Base-by-base conservation (phyloP, 192 early-diverging fungal genomes). In the Backusella tuberculispora region DNA sequence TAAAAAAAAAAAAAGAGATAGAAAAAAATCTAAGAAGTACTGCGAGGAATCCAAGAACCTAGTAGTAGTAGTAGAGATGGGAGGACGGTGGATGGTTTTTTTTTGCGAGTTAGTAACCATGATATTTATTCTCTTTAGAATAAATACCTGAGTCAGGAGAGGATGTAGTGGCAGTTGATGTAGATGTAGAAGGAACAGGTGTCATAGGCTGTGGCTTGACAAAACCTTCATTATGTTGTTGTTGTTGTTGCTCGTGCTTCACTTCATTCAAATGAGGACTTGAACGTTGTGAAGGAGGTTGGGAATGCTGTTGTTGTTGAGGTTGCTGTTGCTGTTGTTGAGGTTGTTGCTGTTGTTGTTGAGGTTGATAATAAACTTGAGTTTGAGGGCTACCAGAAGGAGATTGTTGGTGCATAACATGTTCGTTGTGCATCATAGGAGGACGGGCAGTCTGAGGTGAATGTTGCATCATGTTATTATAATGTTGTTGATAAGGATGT, bases 101-200 rank as follows among this genome's bases (percentile, higher is more conserved):
- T 34, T 34, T 34, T 34, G 41, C 24, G 12, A 45, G 19, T 53
- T 53, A 53, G 50, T 53, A 21, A 6, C 50, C 50, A 9, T 15
- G 13, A 12, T 67, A 3, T n/a, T 67, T 67, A 4, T 43, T 10
- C n/a, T 67, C 40, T 66, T 34, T 69, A 47, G 67, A 69, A 13
- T 72, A 47, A 37, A 76, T 76, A 24, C 74, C 73, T 29, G 78
- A 80, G 19, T 78, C 78, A 73, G 82, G 83, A n/a, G 72, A 70
- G 29, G 82, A 82, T 15, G 83, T 76, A 7, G 74, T 75, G 43
- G 53, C 47, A 14, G 76, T 72, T 34, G 76, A 75, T 43, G 68
- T 76, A 17, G 79, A 76, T 65, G 81, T 69, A 41, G 71, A 80
- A 43, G 82, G 78, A 34, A 80, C 71, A 48, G 81, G 81, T 70